Conservation (phyloP, 2,329 filamentous ascomycete species). For the Graphilbum fragrans region DNA sequence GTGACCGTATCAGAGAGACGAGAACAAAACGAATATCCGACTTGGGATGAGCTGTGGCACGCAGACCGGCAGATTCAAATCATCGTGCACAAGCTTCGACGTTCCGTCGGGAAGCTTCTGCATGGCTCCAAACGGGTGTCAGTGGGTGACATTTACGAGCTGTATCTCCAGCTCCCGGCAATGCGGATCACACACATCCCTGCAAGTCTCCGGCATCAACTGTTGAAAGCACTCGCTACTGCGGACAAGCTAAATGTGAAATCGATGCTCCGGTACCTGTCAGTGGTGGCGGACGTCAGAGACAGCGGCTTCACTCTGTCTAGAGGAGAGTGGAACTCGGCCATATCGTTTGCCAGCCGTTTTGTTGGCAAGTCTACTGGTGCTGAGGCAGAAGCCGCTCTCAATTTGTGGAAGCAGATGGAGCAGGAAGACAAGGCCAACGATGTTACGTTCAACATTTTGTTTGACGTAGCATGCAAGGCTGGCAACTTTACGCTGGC, state of each 20-base stretch:
- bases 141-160: constrained; percentile 32
- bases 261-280: constrained; percentile 72
- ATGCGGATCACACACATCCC: constrained; percentile 37
- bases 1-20: constrained; percentile 36
- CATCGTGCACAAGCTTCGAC: constrained; percentile 23
- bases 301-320: constrained; percentile 57
- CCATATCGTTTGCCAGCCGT: constrained; percentile 66
- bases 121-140: constrained; percentile 26
- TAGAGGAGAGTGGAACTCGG: constrained; percentile 67
- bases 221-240: constrained; percentile 58
- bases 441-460: constrained; percentile 80
- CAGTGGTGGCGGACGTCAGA: constrained; percentile 73
- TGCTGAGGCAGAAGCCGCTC: constrained; percentile 51
- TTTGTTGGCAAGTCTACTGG: constrained; percentile 49
- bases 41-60: constrained; percentile 24
- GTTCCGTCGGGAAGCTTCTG: constrained; percentile 28
- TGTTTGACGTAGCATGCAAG: constrained; percentile 82
- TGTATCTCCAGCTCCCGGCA: constrained; percentile 38
- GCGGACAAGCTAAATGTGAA: constrained; percentile 41
- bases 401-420: constrained; percentile 83
- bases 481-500: constrained; percentile 73
- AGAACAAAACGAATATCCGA: constrained; percentile 36
- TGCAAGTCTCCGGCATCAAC: constrained; percentile 40
- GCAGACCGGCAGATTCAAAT: constrained; percentile 21
- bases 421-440: constrained; percentile 58